phyloP scores from a whole-genome alignment of 306 rosid species.

The Cicer pinnatifidum region DNA sequence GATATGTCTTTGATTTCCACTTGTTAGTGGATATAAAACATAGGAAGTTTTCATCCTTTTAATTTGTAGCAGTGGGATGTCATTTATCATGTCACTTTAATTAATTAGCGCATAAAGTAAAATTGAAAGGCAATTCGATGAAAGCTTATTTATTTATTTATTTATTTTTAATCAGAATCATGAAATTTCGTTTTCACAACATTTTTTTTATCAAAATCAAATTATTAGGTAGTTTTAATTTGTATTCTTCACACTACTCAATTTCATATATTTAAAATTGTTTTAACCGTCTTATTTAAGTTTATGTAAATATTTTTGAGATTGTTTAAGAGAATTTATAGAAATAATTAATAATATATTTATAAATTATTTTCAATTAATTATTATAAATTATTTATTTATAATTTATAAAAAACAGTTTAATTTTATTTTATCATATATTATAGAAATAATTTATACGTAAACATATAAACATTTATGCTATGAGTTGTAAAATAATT shows the following conservation, averaged over 20 bases:
- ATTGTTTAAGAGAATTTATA: too few relatives aligned
- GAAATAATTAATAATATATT: too few relatives aligned
- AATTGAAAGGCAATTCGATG: constrained; percentile 26
- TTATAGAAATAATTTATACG: too few relatives aligned
- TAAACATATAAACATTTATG: too few relatives aligned
- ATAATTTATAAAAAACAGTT: too few relatives aligned
- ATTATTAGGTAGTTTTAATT: neutral
- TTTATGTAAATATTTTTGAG: too few relatives aligned
- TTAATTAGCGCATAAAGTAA: constrained; percentile 30
- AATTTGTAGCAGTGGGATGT: constrained; percentile 17
- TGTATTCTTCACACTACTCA: neutral
- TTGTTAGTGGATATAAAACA: constrained; percentile 44
- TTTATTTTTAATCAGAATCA: neutral
- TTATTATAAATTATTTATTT: too few relatives aligned
- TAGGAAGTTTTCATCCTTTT: constrained; percentile 32
- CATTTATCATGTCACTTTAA: constrained; percentile 38
- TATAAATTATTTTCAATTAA: too few relatives aligned
- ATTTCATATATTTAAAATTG: neutral
- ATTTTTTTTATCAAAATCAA: constrained; percentile 24
- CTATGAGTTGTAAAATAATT: too few relatives aligned
- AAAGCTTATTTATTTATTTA: too few relatives aligned
- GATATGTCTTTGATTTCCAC: constrained; percentile 33
- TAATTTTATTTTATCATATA: too few relatives aligned
- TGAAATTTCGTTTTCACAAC: constrained; percentile 35
- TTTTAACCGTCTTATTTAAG: too few relatives aligned